phyloP scores from a whole-genome alignment of 176 grass and related monocot genomes.

The Echinochloa phyllopogon region DNA sequence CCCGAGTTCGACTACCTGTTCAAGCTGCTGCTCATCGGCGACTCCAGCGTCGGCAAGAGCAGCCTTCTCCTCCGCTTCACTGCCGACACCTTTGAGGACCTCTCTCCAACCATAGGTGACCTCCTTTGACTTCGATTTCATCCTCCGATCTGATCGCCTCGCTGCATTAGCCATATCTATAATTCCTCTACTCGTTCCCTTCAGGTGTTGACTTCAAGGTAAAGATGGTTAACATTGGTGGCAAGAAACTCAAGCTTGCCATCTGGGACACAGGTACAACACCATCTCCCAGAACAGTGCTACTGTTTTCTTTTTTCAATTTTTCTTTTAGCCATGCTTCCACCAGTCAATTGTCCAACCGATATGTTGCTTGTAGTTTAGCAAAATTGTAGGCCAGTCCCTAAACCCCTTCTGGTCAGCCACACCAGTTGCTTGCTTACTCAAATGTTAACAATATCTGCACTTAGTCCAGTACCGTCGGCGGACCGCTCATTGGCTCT shows the following conservation, averaged over 20 bases:
- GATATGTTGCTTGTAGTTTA: no score
- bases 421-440: neutral
- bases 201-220: constrained; percentile 99
- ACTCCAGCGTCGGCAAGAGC: constrained; percentile 97
- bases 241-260: constrained; percentile 95
- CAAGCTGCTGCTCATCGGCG: constrained; percentile 92
- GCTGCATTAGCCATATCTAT: neutral
- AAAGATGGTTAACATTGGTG: constrained; percentile 88
- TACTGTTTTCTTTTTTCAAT: neutral
- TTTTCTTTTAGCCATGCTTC: neutral
- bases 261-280: constrained; percentile 89
- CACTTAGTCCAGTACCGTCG: no score
- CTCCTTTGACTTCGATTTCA: neutral
- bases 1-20: constrained; percentile 95
- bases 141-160: neutral
- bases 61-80: constrained; percentile 96
- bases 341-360: neutral
- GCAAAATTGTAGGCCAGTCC: no score
- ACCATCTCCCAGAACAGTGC: neutral
- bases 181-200: neutral
- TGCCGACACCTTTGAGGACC: constrained; percentile 86
- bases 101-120: constrained; percentile 89
- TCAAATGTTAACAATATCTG: neutral
- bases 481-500: no score
- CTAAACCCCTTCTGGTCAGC: no score